phyloP scores from a whole-genome alignment of 2,329 filamentous ascomycete genomes.

The Trichoderma polysporum region DNA sequence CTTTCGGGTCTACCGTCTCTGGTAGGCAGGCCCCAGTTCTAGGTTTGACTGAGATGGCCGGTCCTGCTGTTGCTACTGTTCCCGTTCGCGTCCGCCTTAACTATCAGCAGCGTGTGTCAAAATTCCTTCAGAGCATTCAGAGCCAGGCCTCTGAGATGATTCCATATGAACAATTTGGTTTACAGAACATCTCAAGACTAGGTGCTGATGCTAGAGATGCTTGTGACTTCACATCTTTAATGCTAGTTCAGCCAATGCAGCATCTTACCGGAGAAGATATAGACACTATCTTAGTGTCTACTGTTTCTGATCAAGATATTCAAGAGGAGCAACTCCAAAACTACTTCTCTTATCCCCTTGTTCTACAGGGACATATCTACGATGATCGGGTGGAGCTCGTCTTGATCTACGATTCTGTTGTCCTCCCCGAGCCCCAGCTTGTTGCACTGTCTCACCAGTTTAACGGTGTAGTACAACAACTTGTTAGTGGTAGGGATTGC shows the following conservation, averaged over 20 bases:
- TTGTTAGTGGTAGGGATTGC: not conserved
- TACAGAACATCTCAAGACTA: constrained; percentile 16
- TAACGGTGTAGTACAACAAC: constrained; percentile 9
- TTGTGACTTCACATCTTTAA: constrained; percentile 13
- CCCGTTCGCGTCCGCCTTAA: constrained; percentile 24
- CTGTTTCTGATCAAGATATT: not conserved
- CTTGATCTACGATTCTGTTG: constrained; percentile 6
- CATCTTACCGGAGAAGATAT: constrained; percentile 2
- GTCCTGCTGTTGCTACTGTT: constrained; percentile 24
- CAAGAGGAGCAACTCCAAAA: not conserved
- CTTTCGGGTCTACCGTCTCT: constrained; percentile 22
- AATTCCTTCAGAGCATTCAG: constrained; percentile 24
- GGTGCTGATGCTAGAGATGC: constrained; percentile 1
- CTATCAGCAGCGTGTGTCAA: constrained; percentile 11
- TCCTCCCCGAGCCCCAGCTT: not conserved
- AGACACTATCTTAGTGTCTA: not conserved
- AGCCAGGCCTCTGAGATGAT: constrained; percentile 23
- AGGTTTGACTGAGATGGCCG: constrained; percentile 22
- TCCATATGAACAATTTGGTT: constrained; percentile 13
- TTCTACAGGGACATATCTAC: constrained; percentile 9
- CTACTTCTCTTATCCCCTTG: constrained; percentile 15
- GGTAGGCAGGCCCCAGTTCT: constrained; percentile 23
- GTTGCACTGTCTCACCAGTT: constrained; percentile 12
- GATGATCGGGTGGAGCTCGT: constrained; percentile 2
- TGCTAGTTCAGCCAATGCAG: constrained; percentile 17